A percentile compares a stretch with the other conserved stretches of the same genome.
Evolutionary conservation across 148 eudicot species (phyloP).

Genomic region (Amaranthus palmeri): DNA sequence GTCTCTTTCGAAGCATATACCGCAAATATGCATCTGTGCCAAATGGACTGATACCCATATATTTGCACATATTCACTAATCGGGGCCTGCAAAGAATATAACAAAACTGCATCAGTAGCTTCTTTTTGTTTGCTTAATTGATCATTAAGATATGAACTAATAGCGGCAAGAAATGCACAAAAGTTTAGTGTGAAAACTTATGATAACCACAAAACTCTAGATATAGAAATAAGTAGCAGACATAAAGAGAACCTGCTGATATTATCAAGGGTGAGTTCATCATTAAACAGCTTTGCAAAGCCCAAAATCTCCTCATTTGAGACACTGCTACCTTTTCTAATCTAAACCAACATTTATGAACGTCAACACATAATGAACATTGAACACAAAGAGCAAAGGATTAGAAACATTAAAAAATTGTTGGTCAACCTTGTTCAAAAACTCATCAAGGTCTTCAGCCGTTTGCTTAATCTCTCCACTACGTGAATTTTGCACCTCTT

Average conservation of each 20-base stretch:
- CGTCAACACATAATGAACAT: slow-evolving; percentile 7
- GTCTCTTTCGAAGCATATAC: slow-evolving; percentile 69
- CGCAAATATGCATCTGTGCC: slow-evolving; percentile 82
- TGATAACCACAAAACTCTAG: background rate
- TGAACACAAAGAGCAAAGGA: background rate
- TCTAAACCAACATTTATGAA: slow-evolving; percentile 34
- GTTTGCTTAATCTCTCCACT: slow-evolving; percentile 85
- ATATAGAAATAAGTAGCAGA: background rate
- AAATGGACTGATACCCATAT: slow-evolving; percentile 71
- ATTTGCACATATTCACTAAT: slow-evolving; percentile 85
- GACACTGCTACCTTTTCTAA: slow-evolving; percentile 66
- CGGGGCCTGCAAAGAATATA: slow-evolving; percentile 54
- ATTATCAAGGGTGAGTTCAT: slow-evolving; percentile 77
- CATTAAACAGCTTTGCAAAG: slow-evolving; percentile 82
- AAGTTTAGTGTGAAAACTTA: slow-evolving; percentile 1
- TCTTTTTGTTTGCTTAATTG: no score
- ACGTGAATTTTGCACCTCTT: slow-evolving; percentile 79
- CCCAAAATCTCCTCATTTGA: slow-evolving; percentile 75
- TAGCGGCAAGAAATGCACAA: background rate
- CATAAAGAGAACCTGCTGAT: slow-evolving; percentile 57
- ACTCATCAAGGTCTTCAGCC: slow-evolving; percentile 95
- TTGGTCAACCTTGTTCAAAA: slow-evolving; percentile 62
- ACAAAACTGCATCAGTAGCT: slow-evolving; percentile 1
- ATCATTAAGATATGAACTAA: no score
- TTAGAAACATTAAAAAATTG: background rate